Evolutionary conservation across 1,139 yeast species (phyloP), one percentile per base, ranked within the genome.

Genomic region (Debaryomyces subglobosus): DNA sequence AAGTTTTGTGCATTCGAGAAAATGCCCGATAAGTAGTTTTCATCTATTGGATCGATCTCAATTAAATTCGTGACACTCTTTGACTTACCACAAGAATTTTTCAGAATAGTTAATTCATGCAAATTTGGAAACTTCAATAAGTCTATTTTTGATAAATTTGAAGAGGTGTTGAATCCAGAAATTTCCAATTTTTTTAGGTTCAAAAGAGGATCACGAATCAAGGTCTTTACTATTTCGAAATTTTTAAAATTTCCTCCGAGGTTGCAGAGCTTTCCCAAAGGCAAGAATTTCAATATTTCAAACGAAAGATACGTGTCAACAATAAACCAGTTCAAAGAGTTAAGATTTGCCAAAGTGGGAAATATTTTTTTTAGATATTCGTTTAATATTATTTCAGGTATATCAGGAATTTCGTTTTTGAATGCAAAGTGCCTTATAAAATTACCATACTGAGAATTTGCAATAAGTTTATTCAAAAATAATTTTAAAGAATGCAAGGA

Each of bases 361-460:
- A 67, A 51, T 5, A 58, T 51, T 3, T 40, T 15, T n/a, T 50
- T 38, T 13, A 68, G 52, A 27, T 53, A 54, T 6, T 52, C 45
- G n/a, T 56, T 39, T 16, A 67, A 47, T 35, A 57, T 59, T 24
- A 61, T 55, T 46, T 65, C 70, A 3, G 69, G 66, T 13, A 68
- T 52, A 55, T 67, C 72, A 10, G 72, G 72, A 23, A 65, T 47
- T 13, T 43, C 37, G 8, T 53, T 47, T 15, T 52, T 51, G 40
- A 63, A 57, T 9, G 57, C 49, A 21, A 64, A 47, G 3, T 50
- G 51, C 43, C 55, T 54, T 7, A 67, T 49, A 15, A 50, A 53
- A 7, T 29, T 40, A 33, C 65, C 58, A 37, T 50, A 53, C 10
- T 47, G 35, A 3, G 57, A 55, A 20, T 53, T 44, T 8, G 42